phyloP scores from a whole-genome alignment of 2,329 filamentous ascomycete genomes.

The Fusarium sp. region DNA sequence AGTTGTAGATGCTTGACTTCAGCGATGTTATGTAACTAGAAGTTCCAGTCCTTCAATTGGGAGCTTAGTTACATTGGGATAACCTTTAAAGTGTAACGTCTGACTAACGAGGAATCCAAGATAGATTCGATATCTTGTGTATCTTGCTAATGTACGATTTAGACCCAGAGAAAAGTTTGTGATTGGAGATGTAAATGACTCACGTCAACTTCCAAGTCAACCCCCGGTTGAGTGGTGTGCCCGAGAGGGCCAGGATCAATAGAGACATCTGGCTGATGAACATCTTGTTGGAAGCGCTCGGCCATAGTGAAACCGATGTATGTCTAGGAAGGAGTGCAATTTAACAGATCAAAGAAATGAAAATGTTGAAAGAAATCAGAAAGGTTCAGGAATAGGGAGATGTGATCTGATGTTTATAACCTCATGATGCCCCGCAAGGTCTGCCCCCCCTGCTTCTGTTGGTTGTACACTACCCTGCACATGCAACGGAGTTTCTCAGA shows the following conservation, averaged over 20 bases:
- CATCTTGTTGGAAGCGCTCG: not conserved
- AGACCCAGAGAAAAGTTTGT: accelerated
- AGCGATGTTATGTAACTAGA: slow-evolving; percentile 28
- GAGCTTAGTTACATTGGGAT: not conserved
- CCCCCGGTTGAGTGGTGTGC: not conserved
- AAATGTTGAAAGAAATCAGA: too few relatives aligned
- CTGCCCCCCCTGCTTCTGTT: not conserved
- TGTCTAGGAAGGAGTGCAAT: accelerated
- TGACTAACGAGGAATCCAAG: slow-evolving; percentile 3
- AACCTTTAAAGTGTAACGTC: accelerated
- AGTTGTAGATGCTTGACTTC: slow-evolving; percentile 32
- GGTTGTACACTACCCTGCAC: not conserved
- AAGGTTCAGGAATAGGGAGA: not conserved
- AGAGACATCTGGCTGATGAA: not conserved
- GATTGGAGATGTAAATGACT: not conserved
- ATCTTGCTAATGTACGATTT: not conserved
- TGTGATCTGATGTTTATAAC: not conserved
- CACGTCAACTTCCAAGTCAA: slow-evolving; percentile 9
- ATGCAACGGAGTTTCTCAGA: not conserved
- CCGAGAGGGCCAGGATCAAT: not conserved
- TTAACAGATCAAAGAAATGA: too few relatives aligned
- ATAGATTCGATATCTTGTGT: not conserved
- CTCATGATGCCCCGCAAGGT: not conserved
- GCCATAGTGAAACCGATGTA: not conserved
- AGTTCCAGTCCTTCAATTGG: not conserved